Evolutionary conservation across 768 basidiomycete species (phyloP).

Genomic region (Suillus subalutaceus): DNA sequence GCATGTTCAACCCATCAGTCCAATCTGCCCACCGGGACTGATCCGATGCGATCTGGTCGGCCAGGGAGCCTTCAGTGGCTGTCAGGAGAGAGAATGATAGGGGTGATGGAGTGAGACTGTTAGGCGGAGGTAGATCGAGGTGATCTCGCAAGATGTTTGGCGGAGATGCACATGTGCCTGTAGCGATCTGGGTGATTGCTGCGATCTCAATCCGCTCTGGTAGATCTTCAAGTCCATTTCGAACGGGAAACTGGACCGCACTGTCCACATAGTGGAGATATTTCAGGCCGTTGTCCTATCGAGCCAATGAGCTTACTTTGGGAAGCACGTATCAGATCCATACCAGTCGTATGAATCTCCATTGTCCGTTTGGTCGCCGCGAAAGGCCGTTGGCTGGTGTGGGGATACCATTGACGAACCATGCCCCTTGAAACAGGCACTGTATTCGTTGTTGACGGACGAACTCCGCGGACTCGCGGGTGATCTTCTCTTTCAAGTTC

Average conservation of each 20-base stretch:
- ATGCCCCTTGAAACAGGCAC: constrained; percentile 86
- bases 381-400: constrained; percentile 42
- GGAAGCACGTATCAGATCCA: constrained; percentile 17
- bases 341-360: constrained; percentile 89
- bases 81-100: constrained; percentile 79
- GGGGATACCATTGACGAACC: constrained; percentile 85
- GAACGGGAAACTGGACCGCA: constrained; percentile 75
- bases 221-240: constrained; percentile 83
- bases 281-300: constrained; percentile 77
- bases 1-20: constrained; percentile 92
- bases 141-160: constrained; percentile 65
- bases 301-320: constrained; percentile 8
- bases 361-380: constrained; percentile 65
- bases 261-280: constrained; percentile 88
- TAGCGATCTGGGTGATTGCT: constrained; percentile 77
- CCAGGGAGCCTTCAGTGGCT: constrained; percentile 69
- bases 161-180: constrained; percentile 71
- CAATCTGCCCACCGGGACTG: constrained; percentile 87
- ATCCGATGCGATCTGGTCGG: constrained; percentile 79
- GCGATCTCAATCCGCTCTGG: constrained; percentile 85
- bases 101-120: constrained; percentile 59
- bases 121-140: constrained; percentile 56
- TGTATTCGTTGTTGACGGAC: constrained; percentile 87
- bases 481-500: constrained; percentile 81
- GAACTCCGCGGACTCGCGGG: constrained; percentile 90